Percentiles rank a stretch among this genome's conserved stretches.
Conservation (phyloP, 1,284 basidiomycete genomes). For the Ustilago sp. region DNA sequence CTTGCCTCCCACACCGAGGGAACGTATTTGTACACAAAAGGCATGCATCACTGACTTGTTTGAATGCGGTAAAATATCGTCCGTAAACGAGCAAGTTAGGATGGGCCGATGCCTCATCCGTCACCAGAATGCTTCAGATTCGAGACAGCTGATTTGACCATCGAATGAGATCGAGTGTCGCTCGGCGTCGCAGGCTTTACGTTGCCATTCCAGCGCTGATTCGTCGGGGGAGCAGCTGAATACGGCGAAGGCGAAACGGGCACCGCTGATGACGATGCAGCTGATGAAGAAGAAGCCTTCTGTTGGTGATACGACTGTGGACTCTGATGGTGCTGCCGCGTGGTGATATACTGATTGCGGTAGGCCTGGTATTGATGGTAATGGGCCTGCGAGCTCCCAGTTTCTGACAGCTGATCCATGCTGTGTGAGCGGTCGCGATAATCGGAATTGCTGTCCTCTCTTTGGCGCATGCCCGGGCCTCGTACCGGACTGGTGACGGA, state of each 20-base stretch:
- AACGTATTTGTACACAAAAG: background rate
- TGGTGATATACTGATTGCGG: constrained; percentile 10
- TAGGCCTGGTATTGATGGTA: background rate
- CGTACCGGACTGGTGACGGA: background rate
- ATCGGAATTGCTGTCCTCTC: constrained; percentile 7
- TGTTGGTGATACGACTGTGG: constrained; percentile 20
- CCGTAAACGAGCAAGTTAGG: background rate
- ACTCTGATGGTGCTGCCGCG: constrained; percentile 14
- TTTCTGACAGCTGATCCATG: constrained; percentile 31
- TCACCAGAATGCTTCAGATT: constrained; percentile 22
- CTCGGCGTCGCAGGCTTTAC: background rate
- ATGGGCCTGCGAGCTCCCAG: constrained; percentile 20
- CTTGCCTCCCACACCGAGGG: too few species aligned
- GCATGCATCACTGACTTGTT: background rate
- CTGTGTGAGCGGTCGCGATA: constrained; percentile 23
- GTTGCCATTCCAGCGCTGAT: constrained; percentile 10
- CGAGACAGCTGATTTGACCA: constrained; percentile 18
- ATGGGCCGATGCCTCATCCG: constrained; percentile 1
- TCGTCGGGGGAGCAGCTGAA: background rate
- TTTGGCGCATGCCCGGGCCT: background rate
- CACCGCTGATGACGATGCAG: constrained; percentile 15
- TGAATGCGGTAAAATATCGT: background rate
- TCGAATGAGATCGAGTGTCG: constrained; percentile 17
- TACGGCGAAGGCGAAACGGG: constrained; percentile 12
- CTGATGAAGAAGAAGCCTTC: constrained; percentile 22